These are phyloP conservation scores for Saccharomycopsis malanga DNA, from an alignment of 805 yeast genomes.

Conservation along the genomic window DNA sequence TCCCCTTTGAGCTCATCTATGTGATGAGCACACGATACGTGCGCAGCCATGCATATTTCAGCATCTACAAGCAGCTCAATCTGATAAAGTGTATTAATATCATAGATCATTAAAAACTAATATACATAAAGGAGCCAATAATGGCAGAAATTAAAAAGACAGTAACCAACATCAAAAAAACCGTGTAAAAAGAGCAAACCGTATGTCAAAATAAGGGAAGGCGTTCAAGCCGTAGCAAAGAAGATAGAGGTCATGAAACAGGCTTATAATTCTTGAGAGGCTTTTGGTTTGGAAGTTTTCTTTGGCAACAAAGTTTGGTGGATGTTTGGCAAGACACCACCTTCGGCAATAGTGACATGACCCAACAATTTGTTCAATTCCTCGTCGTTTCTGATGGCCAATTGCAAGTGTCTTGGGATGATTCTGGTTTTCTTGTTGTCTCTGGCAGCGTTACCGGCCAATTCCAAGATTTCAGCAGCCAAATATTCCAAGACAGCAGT, in stretches of 20 bases:
- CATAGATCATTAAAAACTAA: not conserved
- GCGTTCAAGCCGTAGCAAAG: no score
- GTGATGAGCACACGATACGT: not conserved
- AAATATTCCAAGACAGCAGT: slow-evolving; percentile 95
- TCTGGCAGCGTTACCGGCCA: slow-evolving; percentile 98
- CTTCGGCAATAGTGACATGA: slow-evolving; percentile 95
- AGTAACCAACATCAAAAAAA: not conserved
- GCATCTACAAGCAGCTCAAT: not conserved
- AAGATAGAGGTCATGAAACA: not conserved
- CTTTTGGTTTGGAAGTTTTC: slow-evolving; percentile 57
- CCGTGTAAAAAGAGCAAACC: not conserved
- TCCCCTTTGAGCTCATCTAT: slow-evolving; percentile 1
- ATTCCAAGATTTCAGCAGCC: slow-evolving; percentile 95
- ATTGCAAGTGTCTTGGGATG: slow-evolving; percentile 96
- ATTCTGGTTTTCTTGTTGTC: slow-evolving; percentile 99
- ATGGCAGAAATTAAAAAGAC: not conserved
- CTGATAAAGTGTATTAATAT: not conserved
- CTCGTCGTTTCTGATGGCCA: slow-evolving; percentile 98
- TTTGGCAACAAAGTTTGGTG: slow-evolving; percentile 87
- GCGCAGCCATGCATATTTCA: not conserved
- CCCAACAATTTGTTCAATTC: slow-evolving; percentile 90
- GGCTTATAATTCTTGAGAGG: slow-evolving; percentile 57
- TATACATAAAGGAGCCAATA: not conserved
- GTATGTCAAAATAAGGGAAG: not conserved
- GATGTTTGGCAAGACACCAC: slow-evolving; percentile 98